Base-by-base conservation (phyloP, 768 basidiomycete genomes). In the Kwoniella heveanensis region DNA sequence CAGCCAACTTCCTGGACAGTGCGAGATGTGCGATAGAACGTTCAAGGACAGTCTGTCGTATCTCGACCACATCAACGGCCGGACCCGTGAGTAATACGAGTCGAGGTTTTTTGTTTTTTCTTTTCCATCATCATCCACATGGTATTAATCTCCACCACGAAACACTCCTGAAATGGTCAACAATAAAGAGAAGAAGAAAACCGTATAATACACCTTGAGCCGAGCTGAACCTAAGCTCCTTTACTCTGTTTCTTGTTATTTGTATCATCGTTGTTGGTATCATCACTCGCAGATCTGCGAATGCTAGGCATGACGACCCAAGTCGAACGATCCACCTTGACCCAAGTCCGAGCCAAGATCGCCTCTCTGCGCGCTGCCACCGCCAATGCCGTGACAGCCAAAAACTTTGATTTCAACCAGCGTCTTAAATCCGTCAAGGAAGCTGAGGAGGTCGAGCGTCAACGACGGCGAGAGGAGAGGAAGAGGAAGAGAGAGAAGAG, bases 21-120 rank as follows among this genome's bases (percentile, higher is more conserved):
- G 96, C 75, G 93, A 95, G 75, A 82, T 89, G 9, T 99, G 96
- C 79, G 89, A 86, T 70, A 84, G 92, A 69, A 95, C 89, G 17
- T 90, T 92, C 82, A 96, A 95, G 80, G 96, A 99, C 74, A 92
- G 87, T 54, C 85, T 87, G n/a, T 90, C 87, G 10, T 98, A 98
- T 78, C 82, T 99, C 51, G 94, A 97, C 77, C 96, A 99, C 76
- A 86, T 99, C 60, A 99, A 99, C 81, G 88, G 92, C 63, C 85
- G 93, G 83, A 86, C 87, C 57, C 95, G 95, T 97, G 79, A 73
- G 92, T 86, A 26, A 27, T 24, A 27, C 12, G 24, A 17, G 21
- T 12, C 25, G n/a, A n/a, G n/a, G n/a, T n/a, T n/a, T n/a, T n/a
- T n/a, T n/a, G n/a, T n/a, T n/a, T n/a, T n/a, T n/a, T n/a, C n/a